Conservation (phyloP, 2,329 filamentous ascomycete genomes). For the Penicillium psychrosexuale region DNA sequence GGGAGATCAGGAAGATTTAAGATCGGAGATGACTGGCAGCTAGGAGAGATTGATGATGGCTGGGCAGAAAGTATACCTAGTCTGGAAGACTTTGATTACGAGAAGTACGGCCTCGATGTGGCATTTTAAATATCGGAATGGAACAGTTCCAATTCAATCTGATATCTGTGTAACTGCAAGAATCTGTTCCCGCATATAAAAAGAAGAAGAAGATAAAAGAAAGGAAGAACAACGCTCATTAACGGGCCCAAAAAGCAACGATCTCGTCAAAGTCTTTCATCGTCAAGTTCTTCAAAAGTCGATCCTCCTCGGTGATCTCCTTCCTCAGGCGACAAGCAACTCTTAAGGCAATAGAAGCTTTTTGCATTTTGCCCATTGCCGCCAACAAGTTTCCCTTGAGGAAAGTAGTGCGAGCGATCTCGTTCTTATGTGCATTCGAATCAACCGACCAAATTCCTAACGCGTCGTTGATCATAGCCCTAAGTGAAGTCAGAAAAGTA, state of each 20-base stretch:
- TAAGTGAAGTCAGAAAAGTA: slow-evolving; percentile 4
- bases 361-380: slow-evolving; percentile 13
- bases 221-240: neutral
- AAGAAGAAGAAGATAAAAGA: neutral
- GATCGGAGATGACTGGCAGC: slow-evolving; percentile 32
- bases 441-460: slow-evolving; percentile 15
- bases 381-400: slow-evolving; percentile 19
- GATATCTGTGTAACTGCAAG: neutral
- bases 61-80: slow-evolving; percentile 38
- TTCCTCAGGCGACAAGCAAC: slow-evolving; percentile 21
- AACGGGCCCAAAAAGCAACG: slow-evolving; percentile 15
- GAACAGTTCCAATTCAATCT: neutral
- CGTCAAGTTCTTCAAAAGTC: slow-evolving; percentile 15
- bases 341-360: slow-evolving; percentile 17
- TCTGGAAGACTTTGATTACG: slow-evolving; percentile 41
- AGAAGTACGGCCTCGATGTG: slow-evolving; percentile 34
- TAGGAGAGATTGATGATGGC: slow-evolving; percentile 38
- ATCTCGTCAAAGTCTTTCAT: slow-evolving; percentile 21
- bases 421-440: slow-evolving; percentile 12
- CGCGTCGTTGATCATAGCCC: slow-evolving; percentile 17
- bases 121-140: neutral
- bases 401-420: slow-evolving; percentile 24
- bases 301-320: slow-evolving; percentile 20
- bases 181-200: neutral
- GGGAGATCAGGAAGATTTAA: slow-evolving; percentile 27